Conservation (phyloP, 345 rosid genomes). For the Lepidium africanum region DNA sequence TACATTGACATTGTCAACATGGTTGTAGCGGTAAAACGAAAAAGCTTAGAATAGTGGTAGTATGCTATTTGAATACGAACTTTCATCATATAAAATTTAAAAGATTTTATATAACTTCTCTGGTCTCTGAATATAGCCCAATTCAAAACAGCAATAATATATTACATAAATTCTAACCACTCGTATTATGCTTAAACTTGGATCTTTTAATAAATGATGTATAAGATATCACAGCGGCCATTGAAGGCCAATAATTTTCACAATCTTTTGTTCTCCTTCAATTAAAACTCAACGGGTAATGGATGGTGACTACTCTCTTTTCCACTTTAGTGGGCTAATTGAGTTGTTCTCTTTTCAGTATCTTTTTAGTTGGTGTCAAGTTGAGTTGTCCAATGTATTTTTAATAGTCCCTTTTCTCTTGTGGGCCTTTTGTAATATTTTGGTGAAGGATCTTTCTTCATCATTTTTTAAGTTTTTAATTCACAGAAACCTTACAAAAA, state of each 20-base stretch:
- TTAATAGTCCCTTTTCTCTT: not conserved
- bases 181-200: too few species aligned
- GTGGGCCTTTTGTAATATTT: not conserved
- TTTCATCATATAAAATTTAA: too few species aligned
- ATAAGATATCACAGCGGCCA: too few species aligned
- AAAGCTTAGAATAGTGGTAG: too few species aligned
- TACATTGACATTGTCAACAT: not conserved
- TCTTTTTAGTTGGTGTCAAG: not conserved
- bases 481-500: not conserved
- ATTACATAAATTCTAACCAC: not conserved
- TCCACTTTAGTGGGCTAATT: not conserved
- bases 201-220: too few species aligned
- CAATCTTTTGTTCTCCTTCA: not conserved
- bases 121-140: too few species aligned
- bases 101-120: too few species aligned
- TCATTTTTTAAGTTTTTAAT: not conserved
- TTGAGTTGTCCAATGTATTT: not conserved
- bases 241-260: not conserved
- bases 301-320: not conserved
- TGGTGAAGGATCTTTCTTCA: not conserved
- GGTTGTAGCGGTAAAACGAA: too few species aligned
- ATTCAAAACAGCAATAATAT: not conserved
- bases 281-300: not conserved
- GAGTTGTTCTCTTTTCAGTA: not conserved
- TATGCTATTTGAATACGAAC: too few species aligned